A percentile compares a stretch with the other conserved stretches of the same genome.
Evolutionary conservation across 1,139 yeast species (phyloP).

Genomic region (Saccharomyces hybrid): DNA sequence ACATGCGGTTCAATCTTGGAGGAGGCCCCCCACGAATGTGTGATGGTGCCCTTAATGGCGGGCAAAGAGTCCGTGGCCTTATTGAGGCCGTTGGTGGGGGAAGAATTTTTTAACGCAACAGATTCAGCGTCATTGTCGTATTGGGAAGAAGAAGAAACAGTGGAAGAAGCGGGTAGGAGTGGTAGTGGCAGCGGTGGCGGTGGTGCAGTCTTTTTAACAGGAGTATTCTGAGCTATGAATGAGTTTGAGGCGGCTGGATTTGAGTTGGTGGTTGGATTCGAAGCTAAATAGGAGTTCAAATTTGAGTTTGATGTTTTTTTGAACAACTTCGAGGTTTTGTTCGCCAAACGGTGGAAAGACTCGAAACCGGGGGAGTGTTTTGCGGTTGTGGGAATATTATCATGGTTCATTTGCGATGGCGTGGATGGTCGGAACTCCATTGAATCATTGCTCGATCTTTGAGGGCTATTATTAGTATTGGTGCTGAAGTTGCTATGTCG

Average conservation of each 20-base stretch:
- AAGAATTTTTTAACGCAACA: not conserved
- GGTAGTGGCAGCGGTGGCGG: conserved; percentile 3
- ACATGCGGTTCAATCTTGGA: conserved; percentile 18
- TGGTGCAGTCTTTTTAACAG: not conserved
- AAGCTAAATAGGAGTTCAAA: conserved; percentile 9
- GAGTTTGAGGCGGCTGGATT: conserved; percentile 1
- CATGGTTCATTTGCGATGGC: conserved; percentile 11
- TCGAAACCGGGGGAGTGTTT: conserved; percentile 27
- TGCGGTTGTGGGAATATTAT: conserved; percentile 6
- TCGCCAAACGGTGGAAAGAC: conserved; percentile 26
- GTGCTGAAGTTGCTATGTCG: conserved; percentile 9
- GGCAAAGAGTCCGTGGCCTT: conserved; percentile 17
- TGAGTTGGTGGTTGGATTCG: not conserved
- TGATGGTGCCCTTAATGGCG: conserved; percentile 35
- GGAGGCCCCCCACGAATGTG: conserved; percentile 36
- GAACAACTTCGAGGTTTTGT: conserved; percentile 24
- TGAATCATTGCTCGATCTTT: conserved; percentile 18
- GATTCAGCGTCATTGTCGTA: not conserved
- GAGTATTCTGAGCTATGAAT: conserved; percentile 6
- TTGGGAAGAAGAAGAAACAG: not conserved
- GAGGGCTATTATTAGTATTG: conserved; percentile 15
- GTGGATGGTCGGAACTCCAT: conserved; percentile 16
- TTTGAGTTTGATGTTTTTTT: conserved; percentile 20
- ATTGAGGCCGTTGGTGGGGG: not conserved
- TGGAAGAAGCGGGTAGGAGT: not conserved